Base-by-base conservation (phyloP, 2,329 filamentous ascomycete genomes). In the Scleromitrula shiraiana region DNA sequence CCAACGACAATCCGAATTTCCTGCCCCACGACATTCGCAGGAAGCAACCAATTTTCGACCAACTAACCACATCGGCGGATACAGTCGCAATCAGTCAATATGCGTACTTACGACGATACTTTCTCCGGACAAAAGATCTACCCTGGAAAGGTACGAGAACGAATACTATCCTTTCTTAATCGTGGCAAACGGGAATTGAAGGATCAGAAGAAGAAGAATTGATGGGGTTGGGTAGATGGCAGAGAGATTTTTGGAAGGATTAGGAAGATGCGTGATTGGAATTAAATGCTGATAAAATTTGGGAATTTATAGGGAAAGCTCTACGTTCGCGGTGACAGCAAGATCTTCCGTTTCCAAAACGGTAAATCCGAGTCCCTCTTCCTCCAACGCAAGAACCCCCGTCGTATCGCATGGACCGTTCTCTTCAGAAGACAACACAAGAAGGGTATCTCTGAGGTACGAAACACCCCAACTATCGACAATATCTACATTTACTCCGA, bases 361-460 rank as follows among this genome's bases (percentile, higher is more conserved):
- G 89, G 93, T 80, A 98, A 98, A 80, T 91, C 88, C 76, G 93
- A 98, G 79, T 95, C 89, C 63, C 88, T 98, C 64, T 98, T 98
- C 84, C 88, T 97, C 65, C 93, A 98, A 83, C 91, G 93, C 82
- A 98, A 98, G 88, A 98, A 98, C 84, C 93, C 93, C 72, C 91
- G 93, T 75, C 89, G 91, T 72, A 97, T 98, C 74, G 84, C 91
- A 64, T 98, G 93, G 93, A 98, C 93, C 63, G 84, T 90, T 67
- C 87, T 98, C 60, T 98, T 88, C 88, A 85, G 93, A 74, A 87
- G 91, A 76, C 88, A 95, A 78, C 91, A 96, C 85, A 93, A 90
- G 82, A 98, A 98, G 89, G 93, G 93, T 85, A 94, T 97, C 77
- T 95, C 91, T 81, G 93, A 98, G 90, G 93, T 97, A 85, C 77